Evolutionary conservation across 495 filamentous ascomycete genomes (phyloP).

Genomic region (Lasiosphaeria ovina): DNA sequence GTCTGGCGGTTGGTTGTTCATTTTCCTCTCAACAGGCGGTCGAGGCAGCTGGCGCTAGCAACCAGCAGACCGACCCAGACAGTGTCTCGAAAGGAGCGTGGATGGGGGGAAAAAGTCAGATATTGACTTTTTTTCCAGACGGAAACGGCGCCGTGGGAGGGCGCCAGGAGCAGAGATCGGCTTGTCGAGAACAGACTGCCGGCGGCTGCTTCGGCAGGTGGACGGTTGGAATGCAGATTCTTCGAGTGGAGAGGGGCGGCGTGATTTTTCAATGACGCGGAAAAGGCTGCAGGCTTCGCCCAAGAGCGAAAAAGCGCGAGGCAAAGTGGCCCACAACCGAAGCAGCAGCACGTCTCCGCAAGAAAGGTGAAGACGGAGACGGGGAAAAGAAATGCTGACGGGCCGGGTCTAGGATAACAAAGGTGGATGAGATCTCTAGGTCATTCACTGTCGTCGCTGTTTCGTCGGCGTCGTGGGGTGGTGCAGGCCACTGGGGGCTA

Average conservation of each 20-base stretch:
- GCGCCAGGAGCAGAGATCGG: slow-evolving; percentile 2
- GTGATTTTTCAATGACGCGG: slow-evolving; percentile 34
- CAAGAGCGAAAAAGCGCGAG: not conserved
- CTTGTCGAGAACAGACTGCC: slow-evolving; percentile 3
- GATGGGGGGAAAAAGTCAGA: not conserved
- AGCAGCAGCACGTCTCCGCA: slow-evolving; percentile 4
- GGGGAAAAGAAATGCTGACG: slow-evolving; percentile 13
- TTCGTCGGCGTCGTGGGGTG: slow-evolving; percentile 17
- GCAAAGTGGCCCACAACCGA: not conserved
- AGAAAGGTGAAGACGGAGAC: slow-evolving; percentile 17
- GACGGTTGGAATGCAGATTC: slow-evolving; percentile 24
- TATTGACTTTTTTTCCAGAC: not conserved
- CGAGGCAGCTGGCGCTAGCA: slow-evolving; percentile 20
- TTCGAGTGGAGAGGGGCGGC: slow-evolving; percentile 30
- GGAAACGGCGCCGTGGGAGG: not conserved
- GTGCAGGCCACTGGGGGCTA: slow-evolving; percentile 17
- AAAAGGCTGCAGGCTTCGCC: slow-evolving; percentile 15
- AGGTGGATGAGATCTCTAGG: slow-evolving; percentile 27
- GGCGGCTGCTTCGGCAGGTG: slow-evolving; percentile 11
- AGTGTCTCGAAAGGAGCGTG: not conserved
- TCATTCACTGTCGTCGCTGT: slow-evolving; percentile 6
- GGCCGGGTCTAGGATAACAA: slow-evolving; percentile 7
- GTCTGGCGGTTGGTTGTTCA: slow-evolving; percentile 36
- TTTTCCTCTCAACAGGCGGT: slow-evolving; percentile 18
- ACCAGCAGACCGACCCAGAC: slow-evolving; percentile 21